Evolutionary conservation across 345 rosid species (phyloP), one percentile per base, ranked within the genome.

Genomic region (Leavenworthia alabamica): DNA sequence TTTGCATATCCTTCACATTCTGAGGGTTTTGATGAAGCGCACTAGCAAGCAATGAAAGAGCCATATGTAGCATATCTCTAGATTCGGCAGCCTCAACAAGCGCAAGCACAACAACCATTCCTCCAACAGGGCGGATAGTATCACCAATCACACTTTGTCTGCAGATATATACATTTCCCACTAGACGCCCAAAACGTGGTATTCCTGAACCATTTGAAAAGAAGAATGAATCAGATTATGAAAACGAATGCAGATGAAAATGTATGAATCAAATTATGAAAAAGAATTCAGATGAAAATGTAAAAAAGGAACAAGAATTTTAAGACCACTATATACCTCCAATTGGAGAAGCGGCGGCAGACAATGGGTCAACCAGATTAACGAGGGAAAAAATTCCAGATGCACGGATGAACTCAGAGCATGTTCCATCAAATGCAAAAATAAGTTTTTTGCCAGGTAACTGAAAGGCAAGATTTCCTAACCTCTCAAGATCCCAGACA

Each of bases 311-410:
- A 46, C 14, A 6, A 61, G 37, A 29, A 16, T 16, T 37, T 46
- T 28, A 62, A 55, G 64, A 61, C 36, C 55, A 46, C 29, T 33
- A 73, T 78, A 69, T 75, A 88, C 99, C 99, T 55, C 99, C 96
- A 23, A 93, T 90, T 56, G 99, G 97, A 76, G 99, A 93, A 77
- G 99, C 95, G 63, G 97, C 97, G 20, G 97, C 99, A 8, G 97
- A 90, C 85, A 80, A 68, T 31, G 99, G 97, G 77, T 93, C 99
- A 58, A 93, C 96, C 75, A 93, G 81, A 88, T 93, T 93, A 71
- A 93, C 87, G 81, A 93, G 74, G 45, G 97, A 90, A 69, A 71
- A 80, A 43, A 79, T 76, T 57, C 96, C 97, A 68, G 95, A 79
- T 55, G 86, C 73, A 58, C 89, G 89, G 74, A 81, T 78, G 69